A percentile compares a stretch with the other conserved stretches of the same genome.
Conservation (phyloP, 805 yeast genomes). For the Saccharomycopsis sp. region DNA sequence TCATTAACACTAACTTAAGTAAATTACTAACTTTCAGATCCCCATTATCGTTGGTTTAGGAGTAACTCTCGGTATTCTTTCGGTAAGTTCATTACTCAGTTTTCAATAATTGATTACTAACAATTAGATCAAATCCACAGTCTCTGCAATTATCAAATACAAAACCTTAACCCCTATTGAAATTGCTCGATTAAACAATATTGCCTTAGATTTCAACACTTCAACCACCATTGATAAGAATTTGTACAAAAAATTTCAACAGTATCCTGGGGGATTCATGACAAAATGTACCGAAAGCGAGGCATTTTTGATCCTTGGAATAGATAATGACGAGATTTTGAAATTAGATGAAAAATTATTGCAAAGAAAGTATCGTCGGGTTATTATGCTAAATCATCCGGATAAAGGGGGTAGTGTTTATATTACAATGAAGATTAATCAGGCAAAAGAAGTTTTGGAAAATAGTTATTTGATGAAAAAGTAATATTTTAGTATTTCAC, state of each 20-base stretch:
- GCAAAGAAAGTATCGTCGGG: constrained; percentile 59
- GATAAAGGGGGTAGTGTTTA: constrained; percentile 82
- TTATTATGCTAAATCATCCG: constrained; percentile 81
- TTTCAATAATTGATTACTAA: background rate
- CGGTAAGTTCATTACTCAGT: constrained; percentile 33
- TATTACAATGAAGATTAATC: constrained; percentile 75
- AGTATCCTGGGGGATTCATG: constrained; percentile 54
- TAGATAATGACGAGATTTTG: constrained; percentile 45
- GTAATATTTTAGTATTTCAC: too few species aligned
- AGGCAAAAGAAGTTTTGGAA: constrained; percentile 74
- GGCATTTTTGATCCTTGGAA: constrained; percentile 54
- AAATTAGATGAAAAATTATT: constrained; percentile 37
- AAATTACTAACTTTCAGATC: constrained; percentile 1
- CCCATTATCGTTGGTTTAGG: constrained; percentile 10
- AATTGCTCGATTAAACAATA: constrained; percentile 32
- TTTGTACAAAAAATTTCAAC: constrained; percentile 25
- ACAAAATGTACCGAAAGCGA: constrained; percentile 57
- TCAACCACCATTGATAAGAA: constrained; percentile 19
- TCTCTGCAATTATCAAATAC: constrained; percentile 26
- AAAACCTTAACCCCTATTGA: constrained; percentile 25
- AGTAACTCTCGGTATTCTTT: constrained; percentile 1
- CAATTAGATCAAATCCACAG: constrained; percentile 26
- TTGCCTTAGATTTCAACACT: constrained; percentile 19
- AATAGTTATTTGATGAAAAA: constrained; percentile 38
- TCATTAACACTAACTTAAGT: too few species aligned